Conservation (phyloP, 768 basidiomycete genomes). For the Lentinus tigrinus region DNA sequence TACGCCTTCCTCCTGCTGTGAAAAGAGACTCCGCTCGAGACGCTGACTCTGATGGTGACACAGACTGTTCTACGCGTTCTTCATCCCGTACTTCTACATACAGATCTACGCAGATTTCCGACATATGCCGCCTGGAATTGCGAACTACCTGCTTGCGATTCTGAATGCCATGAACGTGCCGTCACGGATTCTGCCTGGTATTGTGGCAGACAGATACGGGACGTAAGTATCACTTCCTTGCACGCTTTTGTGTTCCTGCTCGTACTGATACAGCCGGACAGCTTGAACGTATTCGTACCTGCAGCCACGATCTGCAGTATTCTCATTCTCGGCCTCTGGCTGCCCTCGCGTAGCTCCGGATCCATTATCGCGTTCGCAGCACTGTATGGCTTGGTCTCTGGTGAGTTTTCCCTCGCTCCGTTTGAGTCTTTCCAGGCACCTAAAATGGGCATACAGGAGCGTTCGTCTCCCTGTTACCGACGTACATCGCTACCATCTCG, state of each 20-base stretch:
- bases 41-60: not conserved
- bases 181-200: conserved; percentile 29
- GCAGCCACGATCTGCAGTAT: conserved; percentile 24
- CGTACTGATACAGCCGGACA: conserved; percentile 8
- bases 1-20: not conserved
- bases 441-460: conserved; percentile 28
- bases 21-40: not conserved
- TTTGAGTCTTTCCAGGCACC: too few species aligned
- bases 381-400: conserved; percentile 32
- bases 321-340: conserved; percentile 30
- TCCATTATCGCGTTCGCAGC: conserved; percentile 30
- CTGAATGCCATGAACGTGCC: conserved; percentile 31
- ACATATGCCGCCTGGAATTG: conserved; percentile 20
- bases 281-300: conserved; percentile 30
- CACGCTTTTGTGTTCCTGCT: not conserved
- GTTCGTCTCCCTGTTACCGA: conserved; percentile 30
- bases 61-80: conserved; percentile 32
- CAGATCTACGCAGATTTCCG: conserved; percentile 28
- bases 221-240: conserved; percentile 18
- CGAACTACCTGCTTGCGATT: conserved; percentile 31
- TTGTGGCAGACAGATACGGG: conserved; percentile 30
- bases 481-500: conserved; percentile 31
- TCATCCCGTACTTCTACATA: conserved; percentile 37
- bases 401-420: conserved; percentile 17
- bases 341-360: conserved; percentile 22